Evolutionary conservation across 176 grass and related monocot species (phyloP).

Genomic region (Rhynchospora breviuscula): DNA sequence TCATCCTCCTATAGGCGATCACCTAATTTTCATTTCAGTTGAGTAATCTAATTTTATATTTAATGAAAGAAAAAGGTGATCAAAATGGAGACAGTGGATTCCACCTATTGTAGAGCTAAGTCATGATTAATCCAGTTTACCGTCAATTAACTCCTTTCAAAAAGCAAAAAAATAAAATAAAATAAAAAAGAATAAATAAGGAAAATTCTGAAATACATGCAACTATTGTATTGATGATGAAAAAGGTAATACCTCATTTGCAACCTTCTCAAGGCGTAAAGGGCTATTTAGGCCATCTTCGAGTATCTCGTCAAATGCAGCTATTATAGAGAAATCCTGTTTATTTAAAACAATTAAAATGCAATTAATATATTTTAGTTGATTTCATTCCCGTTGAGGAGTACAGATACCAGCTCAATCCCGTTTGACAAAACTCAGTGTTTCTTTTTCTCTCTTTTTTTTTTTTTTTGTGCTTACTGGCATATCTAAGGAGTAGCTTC

Average conservation of each 20-base stretch:
- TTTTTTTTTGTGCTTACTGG: not conserved
- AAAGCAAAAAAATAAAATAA: not conserved
- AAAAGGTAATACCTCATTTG: slow-evolving; percentile 68
- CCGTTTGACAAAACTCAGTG: not conserved
- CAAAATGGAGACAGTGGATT: slow-evolving; percentile 2
- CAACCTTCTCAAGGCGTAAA: slow-evolving; percentile 92
- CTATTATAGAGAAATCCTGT: slow-evolving; percentile 83
- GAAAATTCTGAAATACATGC: not conserved
- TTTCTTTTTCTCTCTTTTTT: not conserved
- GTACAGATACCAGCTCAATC: not conserved
- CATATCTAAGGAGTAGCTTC: not conserved
- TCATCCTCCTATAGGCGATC: slow-evolving; percentile 90
- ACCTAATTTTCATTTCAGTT: slow-evolving; percentile 41
- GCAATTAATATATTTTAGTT: not conserved
- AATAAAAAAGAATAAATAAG: not conserved
- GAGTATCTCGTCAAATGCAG: slow-evolving; percentile 92
- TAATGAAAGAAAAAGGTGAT: slow-evolving; percentile 26
- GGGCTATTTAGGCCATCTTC: slow-evolving; percentile 94
- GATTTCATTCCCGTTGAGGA: not conserved
- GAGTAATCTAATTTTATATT: not conserved
- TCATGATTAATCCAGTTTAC: not conserved
- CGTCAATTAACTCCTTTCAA: not conserved
- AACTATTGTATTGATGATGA: not conserved
- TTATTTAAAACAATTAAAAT: slow-evolving; percentile 28
- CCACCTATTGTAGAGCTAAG: not conserved